Conservation (phyloP, 2,329 filamentous ascomycete species). For the Colletotrichum abscissum region DNA sequence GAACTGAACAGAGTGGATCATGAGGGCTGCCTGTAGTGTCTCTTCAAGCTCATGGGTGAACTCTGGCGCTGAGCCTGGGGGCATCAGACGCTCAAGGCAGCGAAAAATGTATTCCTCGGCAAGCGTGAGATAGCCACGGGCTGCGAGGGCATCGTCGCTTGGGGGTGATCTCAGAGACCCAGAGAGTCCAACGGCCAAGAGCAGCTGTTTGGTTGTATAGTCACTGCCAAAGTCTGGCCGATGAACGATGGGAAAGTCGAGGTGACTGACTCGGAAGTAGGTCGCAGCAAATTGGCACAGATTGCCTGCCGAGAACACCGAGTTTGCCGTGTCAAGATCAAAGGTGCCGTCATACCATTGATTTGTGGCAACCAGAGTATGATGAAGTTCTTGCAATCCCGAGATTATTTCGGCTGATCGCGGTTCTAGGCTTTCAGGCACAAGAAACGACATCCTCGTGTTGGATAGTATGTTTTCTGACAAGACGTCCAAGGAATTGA, state of each 20-base stretch:
- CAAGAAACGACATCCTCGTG: not conserved
- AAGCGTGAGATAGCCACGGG: slow-evolving; percentile 29
- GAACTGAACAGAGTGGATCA: slow-evolving; percentile 38
- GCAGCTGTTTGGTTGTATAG: slow-evolving; percentile 27
- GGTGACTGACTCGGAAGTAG: slow-evolving; percentile 42
- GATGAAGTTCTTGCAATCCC: slow-evolving; percentile 15
- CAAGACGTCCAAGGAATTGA: not conserved
- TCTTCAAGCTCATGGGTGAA: slow-evolving; percentile 28
- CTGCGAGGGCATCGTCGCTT: slow-evolving; percentile 35
- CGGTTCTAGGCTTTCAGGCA: not conserved
- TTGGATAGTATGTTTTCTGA: not conserved
- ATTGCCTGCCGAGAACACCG: slow-evolving; percentile 38
- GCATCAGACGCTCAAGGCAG: slow-evolving; percentile 19
- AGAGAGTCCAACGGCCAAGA: slow-evolving; percentile 36
- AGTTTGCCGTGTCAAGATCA: slow-evolving; percentile 28
- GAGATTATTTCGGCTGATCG: slow-evolving; percentile 5
- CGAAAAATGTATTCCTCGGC: slow-evolving; percentile 38
- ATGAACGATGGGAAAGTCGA: slow-evolving; percentile 43
- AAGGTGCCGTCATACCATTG: slow-evolving; percentile 35
- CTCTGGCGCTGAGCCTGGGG: slow-evolving; percentile 2
- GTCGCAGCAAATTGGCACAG: slow-evolving; percentile 36
- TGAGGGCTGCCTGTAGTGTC: slow-evolving; percentile 41
- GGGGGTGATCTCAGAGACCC: slow-evolving; percentile 37
- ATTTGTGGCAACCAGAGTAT: slow-evolving; percentile 25
- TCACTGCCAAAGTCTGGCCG: slow-evolving; percentile 39